Percentiles rank a stretch among this genome's conserved stretches.
Conservation (phyloP, 768 basidiomycete genomes). For the Rhodotorula babjevae region DNA sequence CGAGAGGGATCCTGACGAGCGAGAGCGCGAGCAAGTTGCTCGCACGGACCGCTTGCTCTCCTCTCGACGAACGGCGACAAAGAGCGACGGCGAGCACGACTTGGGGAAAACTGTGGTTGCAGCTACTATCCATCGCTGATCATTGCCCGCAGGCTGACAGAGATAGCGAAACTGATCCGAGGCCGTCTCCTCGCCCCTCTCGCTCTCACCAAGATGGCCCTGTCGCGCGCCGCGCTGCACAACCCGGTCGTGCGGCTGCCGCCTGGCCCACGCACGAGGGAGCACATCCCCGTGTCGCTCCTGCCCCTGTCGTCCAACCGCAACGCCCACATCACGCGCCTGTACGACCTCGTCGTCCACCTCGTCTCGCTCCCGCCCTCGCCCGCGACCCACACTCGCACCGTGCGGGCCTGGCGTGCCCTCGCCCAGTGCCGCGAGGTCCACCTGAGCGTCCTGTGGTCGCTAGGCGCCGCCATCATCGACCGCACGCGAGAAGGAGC, state of each 20-base stretch:
- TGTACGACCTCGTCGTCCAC: conserved; percentile 29
- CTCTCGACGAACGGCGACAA: no score
- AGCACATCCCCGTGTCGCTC: conserved; percentile 5
- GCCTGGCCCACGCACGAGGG: neutral
- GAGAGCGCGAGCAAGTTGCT: no score
- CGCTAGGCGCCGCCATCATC: conserved; percentile 17
- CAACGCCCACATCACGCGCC: conserved; percentile 17
- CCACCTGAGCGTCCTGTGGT: conserved; percentile 21
- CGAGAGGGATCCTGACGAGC: no score
- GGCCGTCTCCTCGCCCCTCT: neutral
- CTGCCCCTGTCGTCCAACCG: conserved; percentile 5
- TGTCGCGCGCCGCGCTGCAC: conserved; percentile 3
- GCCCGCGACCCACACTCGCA: conserved; percentile 1
- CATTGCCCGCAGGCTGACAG: conserved; percentile 14
- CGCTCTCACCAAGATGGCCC: conserved; percentile 1
- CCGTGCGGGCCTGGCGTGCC: conserved; percentile 23
- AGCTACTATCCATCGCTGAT: conserved; percentile 20
- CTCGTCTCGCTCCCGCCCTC: conserved; percentile 28
- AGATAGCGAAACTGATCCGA: no score
- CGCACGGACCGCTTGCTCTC: no score
- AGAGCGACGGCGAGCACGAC: no score
- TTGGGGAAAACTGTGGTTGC: neutral
- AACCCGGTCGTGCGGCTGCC: conserved; percentile 16
- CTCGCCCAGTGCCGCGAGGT: conserved; percentile 29
- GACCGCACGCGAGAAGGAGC: conserved; percentile 2